Evolutionary conservation across 2,329 filamentous ascomycete genomes (phyloP).

Genomic region (Trichoderma sp.): DNA sequence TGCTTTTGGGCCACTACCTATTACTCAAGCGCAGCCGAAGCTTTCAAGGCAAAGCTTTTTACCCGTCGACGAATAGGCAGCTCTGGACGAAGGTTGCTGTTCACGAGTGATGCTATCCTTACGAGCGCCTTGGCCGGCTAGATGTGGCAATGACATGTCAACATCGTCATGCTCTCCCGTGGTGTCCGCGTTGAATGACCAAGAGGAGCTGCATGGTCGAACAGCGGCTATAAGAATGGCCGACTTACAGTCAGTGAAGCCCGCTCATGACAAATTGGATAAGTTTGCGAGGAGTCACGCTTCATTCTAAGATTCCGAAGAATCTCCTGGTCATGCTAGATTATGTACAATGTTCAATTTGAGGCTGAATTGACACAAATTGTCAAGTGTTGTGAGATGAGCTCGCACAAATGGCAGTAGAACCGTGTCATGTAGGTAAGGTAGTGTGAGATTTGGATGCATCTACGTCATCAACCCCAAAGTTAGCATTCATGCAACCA

Average conservation of each 20-base stretch:
- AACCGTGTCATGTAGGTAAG: background rate
- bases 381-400: background rate
- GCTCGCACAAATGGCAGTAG: background rate
- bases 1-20: background rate
- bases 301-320: background rate
- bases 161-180: background rate
- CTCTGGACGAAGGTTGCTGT: background rate
- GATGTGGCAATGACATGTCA: slow-evolving; percentile 1
- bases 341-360: background rate
- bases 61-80: slow-evolving; percentile 18
- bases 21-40: background rate
- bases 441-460: no score
- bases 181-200: background rate
- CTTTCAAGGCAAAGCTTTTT: slow-evolving; percentile 7
- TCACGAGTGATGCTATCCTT: background rate
- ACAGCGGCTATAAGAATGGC: slow-evolving; percentile 23
- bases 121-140: background rate
- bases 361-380: background rate
- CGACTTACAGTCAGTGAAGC: background rate
- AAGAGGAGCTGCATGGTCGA: background rate
- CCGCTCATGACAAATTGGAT: background rate
- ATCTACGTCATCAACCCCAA: no score
- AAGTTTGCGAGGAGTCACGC: background rate
- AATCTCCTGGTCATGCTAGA: background rate
- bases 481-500: no score